A percentile compares a stretch with the other conserved stretches of the same genome.
Conservation (phyloP, 1,284 basidiomycete species). For the Termitomyces sp. region DNA sequence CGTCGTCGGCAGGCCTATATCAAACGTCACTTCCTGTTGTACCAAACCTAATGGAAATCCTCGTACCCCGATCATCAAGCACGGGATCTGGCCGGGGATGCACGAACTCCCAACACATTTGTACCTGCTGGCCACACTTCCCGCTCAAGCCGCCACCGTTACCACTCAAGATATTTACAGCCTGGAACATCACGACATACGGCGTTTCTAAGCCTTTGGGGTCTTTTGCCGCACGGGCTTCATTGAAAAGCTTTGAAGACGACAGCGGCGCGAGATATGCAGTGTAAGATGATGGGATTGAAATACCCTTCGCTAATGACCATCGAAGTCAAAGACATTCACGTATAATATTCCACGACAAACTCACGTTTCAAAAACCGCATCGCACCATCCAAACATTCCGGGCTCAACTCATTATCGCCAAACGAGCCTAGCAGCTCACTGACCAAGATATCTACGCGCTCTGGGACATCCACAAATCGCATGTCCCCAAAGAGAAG, state of each 20-base stretch:
- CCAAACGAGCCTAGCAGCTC: conserved; percentile 97
- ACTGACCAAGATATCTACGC: conserved; percentile 91
- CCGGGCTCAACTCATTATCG: conserved; percentile 97
- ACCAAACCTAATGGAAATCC: neutral
- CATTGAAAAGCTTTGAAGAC: conserved; percentile 87
- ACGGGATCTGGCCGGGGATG: conserved; percentile 83
- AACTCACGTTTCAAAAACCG: conserved; percentile 81
- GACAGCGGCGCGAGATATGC: conserved; percentile 92
- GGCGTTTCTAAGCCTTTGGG: conserved; percentile 81
- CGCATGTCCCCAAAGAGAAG: conserved; percentile 96
- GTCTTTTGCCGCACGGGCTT: conserved; percentile 63
- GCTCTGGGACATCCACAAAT: conserved; percentile 70
- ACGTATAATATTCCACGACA: conserved; percentile 2
- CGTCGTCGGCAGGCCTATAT: conserved; percentile 70
- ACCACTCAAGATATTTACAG: conserved; percentile 83
- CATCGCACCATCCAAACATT: conserved; percentile 95
- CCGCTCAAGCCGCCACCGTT: conserved; percentile 55
- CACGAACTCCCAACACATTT: conserved; percentile 97
- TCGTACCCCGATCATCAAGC: conserved; percentile 64
- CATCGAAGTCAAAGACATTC: conserved; percentile 1
- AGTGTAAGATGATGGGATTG: conserved; percentile 94
- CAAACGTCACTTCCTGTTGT: neutral
- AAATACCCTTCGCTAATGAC: conserved; percentile 77
- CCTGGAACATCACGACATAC: conserved; percentile 97
- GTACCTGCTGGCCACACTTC: conserved; percentile 77